Percentiles rank a stretch among this genome's conserved stretches.
phyloP scores from a whole-genome alignment of 2,329 filamentous ascomycete species.

The Simplicillium aogashimaense region DNA sequence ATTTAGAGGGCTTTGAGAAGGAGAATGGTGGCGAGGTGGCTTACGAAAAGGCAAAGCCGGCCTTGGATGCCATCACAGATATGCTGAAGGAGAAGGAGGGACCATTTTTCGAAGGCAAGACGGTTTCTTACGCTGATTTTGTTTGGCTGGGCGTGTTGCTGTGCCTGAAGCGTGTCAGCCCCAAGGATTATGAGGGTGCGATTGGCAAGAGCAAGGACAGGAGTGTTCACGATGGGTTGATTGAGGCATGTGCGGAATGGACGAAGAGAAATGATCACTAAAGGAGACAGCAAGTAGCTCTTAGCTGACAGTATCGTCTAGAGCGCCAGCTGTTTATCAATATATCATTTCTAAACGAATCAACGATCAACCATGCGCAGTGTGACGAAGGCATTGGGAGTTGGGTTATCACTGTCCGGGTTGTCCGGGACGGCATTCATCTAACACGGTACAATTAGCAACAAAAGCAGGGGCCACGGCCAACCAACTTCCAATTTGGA shows the following conservation, averaged over 20 bases:
- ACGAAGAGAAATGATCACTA: conserved; percentile 26
- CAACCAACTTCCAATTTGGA: no score
- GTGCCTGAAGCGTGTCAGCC: conserved; percentile 26
- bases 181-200: conserved; percentile 21
- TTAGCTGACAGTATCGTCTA: no score
- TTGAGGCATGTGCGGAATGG: conserved; percentile 31
- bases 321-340: no score
- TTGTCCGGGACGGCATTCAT: no score
- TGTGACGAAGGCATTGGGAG: no score
- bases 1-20: conserved; percentile 36
- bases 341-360: no score
- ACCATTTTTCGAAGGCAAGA: conserved; percentile 50
- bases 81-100: conserved; percentile 49
- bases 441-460: no score
- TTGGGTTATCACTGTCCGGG: no score
- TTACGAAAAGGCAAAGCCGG: conserved; percentile 33
- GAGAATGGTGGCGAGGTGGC: conserved; percentile 37
- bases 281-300: no score
- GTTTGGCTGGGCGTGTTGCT: conserved; percentile 39
- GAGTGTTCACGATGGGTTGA: conserved; percentile 24
- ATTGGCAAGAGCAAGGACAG: conserved; percentile 26
- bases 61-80: conserved; percentile 24
- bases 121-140: conserved; percentile 47
- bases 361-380: no score
- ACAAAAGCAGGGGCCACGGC: no score